Percentiles rank a stretch among this genome's conserved stretches.
These are phyloP conservation scores for Penicillium sp. DNA, from an alignment of 2,329 filamentous ascomycete species.

Conservation along the genomic window DNA sequence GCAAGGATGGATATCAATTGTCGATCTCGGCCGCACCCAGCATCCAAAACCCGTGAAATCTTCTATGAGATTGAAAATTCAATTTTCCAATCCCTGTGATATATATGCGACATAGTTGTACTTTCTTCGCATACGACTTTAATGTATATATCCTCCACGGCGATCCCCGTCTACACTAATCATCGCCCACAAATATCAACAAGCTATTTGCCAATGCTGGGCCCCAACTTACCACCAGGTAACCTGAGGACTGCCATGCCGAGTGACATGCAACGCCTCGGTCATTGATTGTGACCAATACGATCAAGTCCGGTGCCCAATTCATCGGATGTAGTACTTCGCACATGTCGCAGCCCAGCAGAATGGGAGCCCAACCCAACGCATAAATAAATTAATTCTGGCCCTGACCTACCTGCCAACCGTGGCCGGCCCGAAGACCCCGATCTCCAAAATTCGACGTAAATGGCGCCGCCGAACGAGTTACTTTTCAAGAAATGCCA, in stretches of 20 bases:
- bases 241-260: neutral
- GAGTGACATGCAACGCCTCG: neutral
- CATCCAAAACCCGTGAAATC: no score
- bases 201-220: neutral
- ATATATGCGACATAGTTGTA: no score
- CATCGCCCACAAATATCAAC: neutral
- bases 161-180: neutral
- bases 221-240: neutral
- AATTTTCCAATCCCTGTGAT: no score
- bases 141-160: no score
- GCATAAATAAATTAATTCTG: neutral
- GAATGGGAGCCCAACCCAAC: neutral
- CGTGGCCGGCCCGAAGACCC: conserved; percentile 40
- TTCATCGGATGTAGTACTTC: neutral
- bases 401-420: neutral
- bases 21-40: no score
- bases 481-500: conserved; percentile 43
- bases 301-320: no score
- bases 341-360: no score
- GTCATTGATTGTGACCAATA: no score
- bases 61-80: no score
- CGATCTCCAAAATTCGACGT: conserved; percentile 35
- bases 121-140: no score
- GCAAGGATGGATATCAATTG: no score
- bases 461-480: conserved; percentile 30